Percentiles rank a stretch among this genome's conserved stretches.
phyloP scores from a whole-genome alignment of 257 asterid species.

The Solanum piurae region DNA sequence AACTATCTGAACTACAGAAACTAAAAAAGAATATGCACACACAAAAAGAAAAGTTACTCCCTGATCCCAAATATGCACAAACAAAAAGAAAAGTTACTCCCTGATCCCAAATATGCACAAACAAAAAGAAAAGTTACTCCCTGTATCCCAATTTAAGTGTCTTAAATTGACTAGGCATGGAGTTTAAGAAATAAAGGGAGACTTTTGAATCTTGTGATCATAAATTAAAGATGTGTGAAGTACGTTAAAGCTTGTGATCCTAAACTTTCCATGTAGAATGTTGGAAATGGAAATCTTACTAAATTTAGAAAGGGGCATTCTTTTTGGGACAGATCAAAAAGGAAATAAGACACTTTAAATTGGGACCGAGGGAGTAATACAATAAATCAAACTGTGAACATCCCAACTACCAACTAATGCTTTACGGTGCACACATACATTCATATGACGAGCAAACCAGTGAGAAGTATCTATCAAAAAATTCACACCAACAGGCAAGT shows the following conservation, averaged over 20 bases:
- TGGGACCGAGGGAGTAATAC: neutral
- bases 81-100: neutral
- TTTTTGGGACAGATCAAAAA: neutral
- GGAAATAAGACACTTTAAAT: neutral
- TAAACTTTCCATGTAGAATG: neutral
- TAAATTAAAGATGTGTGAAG: neutral
- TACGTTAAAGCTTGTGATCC: neutral
- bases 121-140: neutral
- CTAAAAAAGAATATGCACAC: neutral
- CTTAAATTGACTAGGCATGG: neutral
- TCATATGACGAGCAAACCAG: neutral
- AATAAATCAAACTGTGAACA: neutral
- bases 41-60: neutral
- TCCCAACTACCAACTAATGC: neutral
- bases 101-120: neutral
- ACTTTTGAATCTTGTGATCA: neutral
- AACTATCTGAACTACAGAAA: neutral
- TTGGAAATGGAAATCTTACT: neutral
- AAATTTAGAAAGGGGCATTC: neutral
- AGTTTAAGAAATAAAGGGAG: neutral
- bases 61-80: neutral
- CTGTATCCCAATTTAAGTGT: neutral
- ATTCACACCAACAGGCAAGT: neutral
- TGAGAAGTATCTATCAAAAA: neutral
- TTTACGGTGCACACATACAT: neutral